Base-by-base conservation (phyloP, 1,139 yeast genomes). In the Taiozyma onychis region DNA sequence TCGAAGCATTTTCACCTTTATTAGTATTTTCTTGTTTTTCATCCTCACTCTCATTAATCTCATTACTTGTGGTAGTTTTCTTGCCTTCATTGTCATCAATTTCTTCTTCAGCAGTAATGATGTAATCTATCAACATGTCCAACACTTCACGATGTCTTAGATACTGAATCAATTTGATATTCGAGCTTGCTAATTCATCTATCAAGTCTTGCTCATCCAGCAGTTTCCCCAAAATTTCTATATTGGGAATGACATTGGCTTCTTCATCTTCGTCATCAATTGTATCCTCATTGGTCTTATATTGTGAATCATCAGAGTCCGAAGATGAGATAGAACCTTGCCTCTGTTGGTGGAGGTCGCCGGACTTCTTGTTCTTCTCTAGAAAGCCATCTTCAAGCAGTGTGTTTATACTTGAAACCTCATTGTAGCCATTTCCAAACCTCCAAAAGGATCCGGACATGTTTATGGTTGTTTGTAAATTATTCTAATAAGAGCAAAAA, bases 381-480 rank as follows among this genome's bases (percentile, higher is more conserved):
- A 27, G 18, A 42, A 69, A 67, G 8, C 72, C 71, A 41, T 66
- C 69, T 46, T 68, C 70, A 56, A 93, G 76, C 45, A 91, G 75
- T 50, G 84, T 82, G 56, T 88, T 82, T 51, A 91, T 82, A 53
- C 87, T 80, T 10, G 91, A 83, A 45, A 83, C 80, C 48, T 89
- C 81, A 48, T 90, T 80, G 67, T 87, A 87, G 56, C 89, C 93
- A 67, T 85, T 87, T 51, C 91, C 88, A 69, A 88, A 87, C 67
- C 88, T 85, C 98, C 98, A 91, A 68, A 90, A 91, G 44, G 93
- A 80, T 35, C 88, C 86, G 3, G 91, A 83, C 93, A 85, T 85
- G 43, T 13, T 41, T 10, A 85, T 85, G 43, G 9, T 41, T 10
- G n/a, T 9, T 30, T 18, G 21, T 32, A n/a, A 32, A 32, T 32